Evolutionary conservation across 129 eudicot species (phyloP).

Genomic region (Calendula officinalis): DNA sequence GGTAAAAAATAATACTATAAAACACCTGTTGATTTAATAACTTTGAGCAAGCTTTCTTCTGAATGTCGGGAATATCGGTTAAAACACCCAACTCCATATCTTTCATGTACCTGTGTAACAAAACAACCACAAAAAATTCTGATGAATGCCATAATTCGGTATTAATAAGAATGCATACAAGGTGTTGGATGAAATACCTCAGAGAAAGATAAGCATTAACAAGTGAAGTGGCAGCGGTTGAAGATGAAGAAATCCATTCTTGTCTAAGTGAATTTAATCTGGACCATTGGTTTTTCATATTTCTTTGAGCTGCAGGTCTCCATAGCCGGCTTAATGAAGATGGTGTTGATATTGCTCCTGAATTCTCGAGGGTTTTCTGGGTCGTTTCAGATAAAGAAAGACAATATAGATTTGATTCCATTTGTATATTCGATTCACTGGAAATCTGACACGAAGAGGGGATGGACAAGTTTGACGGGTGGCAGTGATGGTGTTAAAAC

Average conservation of each 20-base stretch:
- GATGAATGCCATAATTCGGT: neutral
- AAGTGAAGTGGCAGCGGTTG: conserved; percentile 68
- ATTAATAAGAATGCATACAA: neutral
- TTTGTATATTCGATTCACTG: neutral
- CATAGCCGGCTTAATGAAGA: conserved; percentile 54
- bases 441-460: neutral
- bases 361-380: conserved; percentile 2
- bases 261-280: conserved; percentile 45
- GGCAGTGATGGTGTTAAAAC: too few relatives aligned
- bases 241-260: conserved; percentile 61
- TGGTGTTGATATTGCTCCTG: conserved; percentile 18
- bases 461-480: neutral
- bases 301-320: conserved; percentile 91
- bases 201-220: conserved; percentile 75
- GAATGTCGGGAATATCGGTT: conserved; percentile 69
- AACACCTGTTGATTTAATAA: conserved; percentile 79
- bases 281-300: conserved; percentile 89
- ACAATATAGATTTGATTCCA: conserved; percentile 22
- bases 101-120: conserved; percentile 67
- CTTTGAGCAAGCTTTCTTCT: conserved; percentile 58
- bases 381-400: conserved; percentile 26
- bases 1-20: neutral
- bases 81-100: conserved; percentile 78
- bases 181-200: conserved; percentile 46
- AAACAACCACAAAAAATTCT: conserved; percentile 1